Evolutionary conservation across 2,329 filamentous ascomycete species (phyloP), one percentile per base, ranked within the genome.

Genomic region (Helicocarpus griseus): DNA sequence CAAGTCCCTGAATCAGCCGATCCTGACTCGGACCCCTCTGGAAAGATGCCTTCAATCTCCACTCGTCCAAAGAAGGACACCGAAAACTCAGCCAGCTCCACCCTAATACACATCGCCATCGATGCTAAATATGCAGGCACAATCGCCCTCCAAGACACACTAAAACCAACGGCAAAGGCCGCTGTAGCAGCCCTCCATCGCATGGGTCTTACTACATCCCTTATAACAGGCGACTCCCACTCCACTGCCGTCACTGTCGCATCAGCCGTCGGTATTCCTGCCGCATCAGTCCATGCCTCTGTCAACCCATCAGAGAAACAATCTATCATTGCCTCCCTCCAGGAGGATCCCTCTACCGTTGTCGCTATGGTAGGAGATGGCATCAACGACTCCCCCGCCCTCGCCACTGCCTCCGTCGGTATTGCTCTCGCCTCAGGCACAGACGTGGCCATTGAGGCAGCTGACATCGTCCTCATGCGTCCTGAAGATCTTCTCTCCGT

Each of bases 361-460:
- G 88, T 97, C 24, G 93, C 88, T 59, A 98, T 98, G 93, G 90
- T 97, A 13, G 90, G 93, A 49, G 93, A 98, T 67, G 93, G 93
- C 39, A 96, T 98, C 78, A 98, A 98, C 69, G 93, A 98, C 73
- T 95, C 89, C 0, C 93, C 93, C 0, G 93, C 93, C 0, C 81
- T 98, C 9, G 93, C 89, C 0, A 95, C 89, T 0, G 90, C 93
- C 9, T 84, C 95, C 60, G 83, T 97, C 26, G 93, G 93, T 57
- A 95, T 98, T 59, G 90, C 90, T 53, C 88, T 98, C 69, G 80
- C 88, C 4, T 89, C 85, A 6, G 93, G 93, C 52, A 97, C 93
- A 0, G 93, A 97, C 65, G 91, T 98, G 1, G 93, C 93, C 47
- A 95, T 98, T 82, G 93, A 97, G 72, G 93, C 93, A 1, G 93